phyloP scores from a whole-genome alignment of 768 basidiomycete species.

The Pleurotus platypus region DNA sequence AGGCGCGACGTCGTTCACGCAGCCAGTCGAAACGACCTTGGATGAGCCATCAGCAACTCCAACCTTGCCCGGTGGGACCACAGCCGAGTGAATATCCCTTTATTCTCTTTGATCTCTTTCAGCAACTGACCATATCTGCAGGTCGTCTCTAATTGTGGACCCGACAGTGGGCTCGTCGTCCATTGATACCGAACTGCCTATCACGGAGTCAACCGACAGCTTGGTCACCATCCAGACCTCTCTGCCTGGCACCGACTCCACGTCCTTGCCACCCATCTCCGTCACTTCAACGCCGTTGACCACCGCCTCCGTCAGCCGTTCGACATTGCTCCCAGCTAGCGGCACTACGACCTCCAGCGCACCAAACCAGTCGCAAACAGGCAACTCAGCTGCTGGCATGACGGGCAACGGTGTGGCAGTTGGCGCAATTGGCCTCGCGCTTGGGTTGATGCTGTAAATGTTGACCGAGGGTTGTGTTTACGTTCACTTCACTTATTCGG shows the following conservation, averaged over 20 bases:
- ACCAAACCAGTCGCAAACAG: neutral
- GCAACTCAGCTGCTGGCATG: neutral
- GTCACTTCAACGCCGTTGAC: neutral
- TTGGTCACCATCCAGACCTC: conserved; percentile 3
- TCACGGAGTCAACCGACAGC: neutral
- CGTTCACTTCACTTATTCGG: no score
- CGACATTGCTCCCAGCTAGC: neutral
- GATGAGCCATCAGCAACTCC: neutral
- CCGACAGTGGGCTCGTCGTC: neutral
- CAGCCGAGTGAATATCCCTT: neutral
- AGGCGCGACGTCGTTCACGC: conserved; percentile 1
- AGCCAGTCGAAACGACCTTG: neutral
- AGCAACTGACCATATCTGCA: neutral
- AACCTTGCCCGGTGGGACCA: neutral
- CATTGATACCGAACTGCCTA: neutral
- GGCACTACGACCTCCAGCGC: neutral
- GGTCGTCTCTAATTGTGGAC: neutral
- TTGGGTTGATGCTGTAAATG: conserved; percentile 3
- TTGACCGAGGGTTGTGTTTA: neutral
- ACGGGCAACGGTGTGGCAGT: neutral
- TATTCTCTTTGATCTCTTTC: neutral
- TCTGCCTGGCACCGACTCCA: neutral
- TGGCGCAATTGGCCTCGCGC: conserved; percentile 1
- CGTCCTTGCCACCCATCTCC: neutral
- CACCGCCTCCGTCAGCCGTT: neutral